A percentile compares a stretch with the other conserved stretches of the same genome.
Evolutionary conservation across 345 rosid species (phyloP).

Genomic region (Crucihimalaya himalaica): DNA sequence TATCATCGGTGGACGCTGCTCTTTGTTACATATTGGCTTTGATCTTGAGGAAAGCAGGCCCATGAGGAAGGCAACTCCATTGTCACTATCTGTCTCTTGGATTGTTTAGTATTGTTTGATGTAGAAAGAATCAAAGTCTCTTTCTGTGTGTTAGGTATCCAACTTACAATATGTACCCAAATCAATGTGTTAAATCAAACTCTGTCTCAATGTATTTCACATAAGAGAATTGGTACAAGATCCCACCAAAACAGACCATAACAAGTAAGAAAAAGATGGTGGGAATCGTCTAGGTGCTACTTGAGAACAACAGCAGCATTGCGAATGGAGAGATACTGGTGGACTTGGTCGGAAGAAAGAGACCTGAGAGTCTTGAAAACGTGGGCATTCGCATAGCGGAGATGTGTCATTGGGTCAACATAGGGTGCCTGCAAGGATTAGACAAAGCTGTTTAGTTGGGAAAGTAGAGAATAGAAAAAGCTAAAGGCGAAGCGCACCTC

Average conservation of each 20-base stretch:
- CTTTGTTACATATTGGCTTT: constrained; percentile 61
- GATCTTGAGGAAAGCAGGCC: constrained; percentile 52
- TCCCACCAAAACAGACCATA: no score
- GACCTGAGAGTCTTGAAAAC: constrained; percentile 81
- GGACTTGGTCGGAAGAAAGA: constrained; percentile 81
- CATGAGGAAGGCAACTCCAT: constrained; percentile 34
- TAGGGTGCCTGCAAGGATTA: constrained; percentile 74
- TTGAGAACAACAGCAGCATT: constrained; percentile 83
- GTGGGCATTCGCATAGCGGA: constrained; percentile 74
- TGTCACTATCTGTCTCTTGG: not conserved
- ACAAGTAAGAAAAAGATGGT: not conserved
- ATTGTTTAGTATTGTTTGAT: not conserved
- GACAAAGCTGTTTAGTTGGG: not conserved
- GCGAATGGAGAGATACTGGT: constrained; percentile 78
- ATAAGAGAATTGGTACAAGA: no score
- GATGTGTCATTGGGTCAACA: constrained; percentile 77
- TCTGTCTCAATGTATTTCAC: not conserved
- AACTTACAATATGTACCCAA: not conserved
- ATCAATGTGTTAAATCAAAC: not conserved
- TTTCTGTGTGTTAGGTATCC: not conserved
- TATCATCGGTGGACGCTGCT: constrained; percentile 66
- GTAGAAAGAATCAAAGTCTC: not conserved
- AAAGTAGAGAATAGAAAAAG: not conserved
- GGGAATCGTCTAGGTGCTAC: constrained; percentile 26
- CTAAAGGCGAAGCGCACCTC: constrained; percentile 46